Conservation (phyloP, 768 basidiomycete species). For the Collybia sordida region DNA sequence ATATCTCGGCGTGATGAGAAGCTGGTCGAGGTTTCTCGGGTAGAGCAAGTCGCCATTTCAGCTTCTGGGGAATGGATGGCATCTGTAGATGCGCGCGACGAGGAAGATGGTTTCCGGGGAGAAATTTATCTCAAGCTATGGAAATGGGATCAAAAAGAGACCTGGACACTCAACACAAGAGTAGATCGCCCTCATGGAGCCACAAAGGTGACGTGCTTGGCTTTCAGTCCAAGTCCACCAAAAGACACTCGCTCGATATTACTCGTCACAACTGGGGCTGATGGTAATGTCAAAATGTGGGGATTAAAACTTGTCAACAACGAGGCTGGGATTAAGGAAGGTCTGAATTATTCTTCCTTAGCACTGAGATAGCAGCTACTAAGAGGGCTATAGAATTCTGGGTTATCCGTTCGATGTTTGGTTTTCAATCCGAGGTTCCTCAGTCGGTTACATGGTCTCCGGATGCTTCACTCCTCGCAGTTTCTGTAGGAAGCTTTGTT, state of each 20-base stretch:
- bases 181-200: conserved; percentile 85
- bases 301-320: conserved; percentile 47
- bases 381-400: conserved; percentile 55
- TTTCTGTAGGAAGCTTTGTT: conserved; percentile 65
- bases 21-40: conserved; percentile 69
- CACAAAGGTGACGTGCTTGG: conserved; percentile 56
- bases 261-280: conserved; percentile 74
- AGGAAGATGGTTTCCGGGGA: conserved; percentile 59
- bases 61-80: conserved; percentile 87
- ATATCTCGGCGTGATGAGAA: conserved; percentile 82
- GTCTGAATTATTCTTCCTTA: conserved; percentile 31
- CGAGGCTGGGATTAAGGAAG: conserved; percentile 49
- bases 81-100: conserved; percentile 76
- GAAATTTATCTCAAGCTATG: conserved; percentile 90
- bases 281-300: conserved; percentile 84
- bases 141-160: conserved; percentile 71
- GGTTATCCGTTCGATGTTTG: conserved; percentile 74
- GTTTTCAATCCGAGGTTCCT: conserved; percentile 68
- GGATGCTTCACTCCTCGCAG: conserved; percentile 83
- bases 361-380: neutral
- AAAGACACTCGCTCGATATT: conserved; percentile 30
- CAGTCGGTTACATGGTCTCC: conserved; percentile 73
- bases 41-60: conserved; percentile 70
- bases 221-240: conserved; percentile 58
- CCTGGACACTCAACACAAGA: conserved; percentile 82